phyloP scores from a whole-genome alignment of 371 early-diverging fungal genomes.

The Mucor indicus region DNA sequence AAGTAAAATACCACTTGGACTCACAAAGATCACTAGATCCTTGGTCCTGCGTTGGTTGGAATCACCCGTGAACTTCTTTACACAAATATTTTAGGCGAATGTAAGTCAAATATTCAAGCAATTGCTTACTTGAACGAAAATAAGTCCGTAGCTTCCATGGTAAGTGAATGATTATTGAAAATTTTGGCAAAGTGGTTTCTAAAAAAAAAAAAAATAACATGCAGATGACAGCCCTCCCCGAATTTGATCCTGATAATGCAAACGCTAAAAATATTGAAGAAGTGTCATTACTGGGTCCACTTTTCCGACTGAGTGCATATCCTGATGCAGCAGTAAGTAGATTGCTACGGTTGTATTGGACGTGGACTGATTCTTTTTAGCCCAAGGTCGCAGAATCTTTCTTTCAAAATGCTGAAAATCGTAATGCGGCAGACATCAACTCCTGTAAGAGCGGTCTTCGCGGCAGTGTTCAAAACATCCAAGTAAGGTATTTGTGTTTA shows the following conservation, averaged over 20 bases:
- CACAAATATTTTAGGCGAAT: conserved; percentile 57
- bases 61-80: conserved; percentile 40
- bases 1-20: not conserved
- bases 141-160: conserved; percentile 55
- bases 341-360: conserved; percentile 1
- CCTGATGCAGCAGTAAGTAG: conserved; percentile 50
- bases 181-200: no score
- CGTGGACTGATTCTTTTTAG: conserved; percentile 38
- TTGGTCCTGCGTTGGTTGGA: conserved; percentile 49
- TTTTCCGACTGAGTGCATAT: conserved; percentile 62
- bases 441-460: conserved; percentile 68
- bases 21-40: conserved; percentile 42
- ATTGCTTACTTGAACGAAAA: conserved; percentile 40
- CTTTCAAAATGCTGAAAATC: conserved; percentile 57
- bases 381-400: conserved; percentile 61
- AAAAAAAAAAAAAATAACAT: no score
- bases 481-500: conserved; percentile 31
- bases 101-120: conserved; percentile 52
- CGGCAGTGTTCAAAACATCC: conserved; percentile 59
- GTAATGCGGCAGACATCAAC: conserved; percentile 52
- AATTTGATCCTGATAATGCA: conserved; percentile 61
- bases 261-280: conserved; percentile 63
- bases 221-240: conserved; percentile 46
- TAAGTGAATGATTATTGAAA: no score
- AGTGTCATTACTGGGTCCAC: conserved; percentile 72